These are phyloP conservation scores for Boletus mariae DNA, from an alignment of 1,284 basidiomycete genomes.

Conservation along the genomic window DNA sequence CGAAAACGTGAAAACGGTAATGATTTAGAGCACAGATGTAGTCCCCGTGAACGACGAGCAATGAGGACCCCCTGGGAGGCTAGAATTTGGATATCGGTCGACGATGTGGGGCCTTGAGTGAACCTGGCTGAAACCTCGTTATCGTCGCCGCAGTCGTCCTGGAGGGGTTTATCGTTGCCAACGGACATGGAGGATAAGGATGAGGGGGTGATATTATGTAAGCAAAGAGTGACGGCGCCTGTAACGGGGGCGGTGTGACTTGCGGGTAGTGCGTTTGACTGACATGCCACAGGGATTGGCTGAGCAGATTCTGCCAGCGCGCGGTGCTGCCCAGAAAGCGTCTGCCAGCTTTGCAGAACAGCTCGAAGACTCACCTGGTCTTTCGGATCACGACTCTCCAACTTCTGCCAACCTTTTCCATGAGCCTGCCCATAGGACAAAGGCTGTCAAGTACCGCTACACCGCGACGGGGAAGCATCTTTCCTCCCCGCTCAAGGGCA, in stretches of 20 bases:
- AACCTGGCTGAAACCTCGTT: not conserved
- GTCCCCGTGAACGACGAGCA: slow-evolving; percentile 5
- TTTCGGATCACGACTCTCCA: slow-evolving; percentile 19
- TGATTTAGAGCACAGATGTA: slow-evolving; percentile 9
- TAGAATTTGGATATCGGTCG: not conserved
- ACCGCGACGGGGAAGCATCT: slow-evolving; percentile 32
- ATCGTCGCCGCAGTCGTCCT: not conserved
- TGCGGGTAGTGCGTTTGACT: not conserved
- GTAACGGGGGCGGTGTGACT: slow-evolving; percentile 21
- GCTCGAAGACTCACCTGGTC: slow-evolving; percentile 24
- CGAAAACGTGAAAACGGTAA: slow-evolving; percentile 25
- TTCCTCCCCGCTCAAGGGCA: slow-evolving; percentile 32
- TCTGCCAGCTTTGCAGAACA: slow-evolving; percentile 26
- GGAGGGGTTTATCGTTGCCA: not conserved
- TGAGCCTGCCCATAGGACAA: slow-evolving; percentile 22
- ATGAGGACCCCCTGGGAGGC: slow-evolving; percentile 3
- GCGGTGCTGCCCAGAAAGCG: slow-evolving; percentile 27
- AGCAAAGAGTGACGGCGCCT: slow-evolving; percentile 7
- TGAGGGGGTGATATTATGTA: slow-evolving; percentile 17
- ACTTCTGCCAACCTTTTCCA: slow-evolving; percentile 21
- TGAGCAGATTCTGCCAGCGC: slow-evolving; percentile 19
- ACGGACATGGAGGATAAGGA: not conserved
- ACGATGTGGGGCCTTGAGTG: not conserved
- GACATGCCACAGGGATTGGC: slow-evolving; percentile 19
- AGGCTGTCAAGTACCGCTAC: slow-evolving; percentile 33